Evolutionary conservation across 192 early-diverging fungal species (phyloP), one percentile per base, ranked within the genome.

Genomic region (Coemansia sp.): DNA sequence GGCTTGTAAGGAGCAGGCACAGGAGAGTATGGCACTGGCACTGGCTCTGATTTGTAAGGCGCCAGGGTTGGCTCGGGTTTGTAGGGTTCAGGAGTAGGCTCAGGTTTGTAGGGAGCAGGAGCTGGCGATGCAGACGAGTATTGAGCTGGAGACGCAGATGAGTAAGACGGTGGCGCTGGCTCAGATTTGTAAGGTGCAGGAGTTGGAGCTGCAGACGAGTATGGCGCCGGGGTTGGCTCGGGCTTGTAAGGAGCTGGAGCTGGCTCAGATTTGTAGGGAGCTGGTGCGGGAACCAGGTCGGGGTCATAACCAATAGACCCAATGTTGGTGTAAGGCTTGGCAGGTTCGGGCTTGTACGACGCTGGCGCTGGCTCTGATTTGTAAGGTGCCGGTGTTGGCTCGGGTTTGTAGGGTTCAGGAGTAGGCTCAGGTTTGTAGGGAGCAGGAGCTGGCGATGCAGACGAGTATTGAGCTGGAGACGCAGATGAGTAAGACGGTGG

Each of bases 11-110:
- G n/a, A n/a, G n/a, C n/a, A n/a, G n/a, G n/a, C n/a, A n/a, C n/a
- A n/a, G n/a, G n/a, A n/a, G n/a, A n/a, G n/a, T n/a, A n/a, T 4
- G 58, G 18, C 3, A 37, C 6, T 19, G 34, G 29, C 29, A 32
- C 29, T 7, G 29, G 29, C 29, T n/a, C 54, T 26, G 18, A 14
- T 22, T 39, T 56, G 19, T 38, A 35, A 4, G 46, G 56, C 9
- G 24, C 63, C 22, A 58, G 53, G 26, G 58, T 53, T 17, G 65
- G 65, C 0, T 48, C 37, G n/a, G 63, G 56, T n/a, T 24, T 52
- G 0, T 41, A 32, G 2, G 39, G 42, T 27, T 60, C 39, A 38
- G 67, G 60, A 11, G 32, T 43, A 35, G 59, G 46, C 18, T 5
- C 15, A 9, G 53, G 8, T n/a, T 27, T 62, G 44, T 50, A 50